phyloP scores from a whole-genome alignment of 441 rosid species.

The Daphne laureola region DNA sequence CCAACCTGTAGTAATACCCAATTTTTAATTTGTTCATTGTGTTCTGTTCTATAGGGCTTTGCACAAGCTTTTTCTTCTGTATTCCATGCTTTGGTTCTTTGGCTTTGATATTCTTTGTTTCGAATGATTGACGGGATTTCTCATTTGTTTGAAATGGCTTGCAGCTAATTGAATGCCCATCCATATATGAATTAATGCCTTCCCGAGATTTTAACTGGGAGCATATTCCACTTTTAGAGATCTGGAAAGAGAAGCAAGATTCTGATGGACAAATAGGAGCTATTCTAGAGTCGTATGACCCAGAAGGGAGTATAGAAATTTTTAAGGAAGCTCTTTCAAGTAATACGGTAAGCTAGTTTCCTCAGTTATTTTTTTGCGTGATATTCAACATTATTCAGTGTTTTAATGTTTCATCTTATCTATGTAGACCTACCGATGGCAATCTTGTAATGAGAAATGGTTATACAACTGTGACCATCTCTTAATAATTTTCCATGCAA shows the following conservation, averaged over 20 bases:
- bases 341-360: constrained; percentile 47
- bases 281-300: constrained; percentile 60
- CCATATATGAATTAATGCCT: constrained; percentile 84
- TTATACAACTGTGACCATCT: too few species aligned
- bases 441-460: too few species aligned
- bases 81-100: not conserved
- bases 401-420: not conserved
- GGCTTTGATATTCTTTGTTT: not conserved
- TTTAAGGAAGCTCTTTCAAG: constrained; percentile 58
- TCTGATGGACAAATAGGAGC: constrained; percentile 37
- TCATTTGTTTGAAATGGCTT: constrained; percentile 13
- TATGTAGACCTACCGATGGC: not conserved
- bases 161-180: constrained; percentile 98
- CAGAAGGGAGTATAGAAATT: constrained; percentile 47
- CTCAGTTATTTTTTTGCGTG: not conserved
- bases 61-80: not conserved
- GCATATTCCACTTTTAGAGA: constrained; percentile 58
- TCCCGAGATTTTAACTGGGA: constrained; percentile 72
- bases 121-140: constrained; percentile 1
- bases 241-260: constrained; percentile 67
- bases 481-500: not conserved
- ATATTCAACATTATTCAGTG: too few species aligned
- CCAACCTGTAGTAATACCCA: too few species aligned
- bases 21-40: too few species aligned
- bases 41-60: not conserved